Conservation (phyloP, 805 yeast species). For the Yamadazyma olivae region DNA sequence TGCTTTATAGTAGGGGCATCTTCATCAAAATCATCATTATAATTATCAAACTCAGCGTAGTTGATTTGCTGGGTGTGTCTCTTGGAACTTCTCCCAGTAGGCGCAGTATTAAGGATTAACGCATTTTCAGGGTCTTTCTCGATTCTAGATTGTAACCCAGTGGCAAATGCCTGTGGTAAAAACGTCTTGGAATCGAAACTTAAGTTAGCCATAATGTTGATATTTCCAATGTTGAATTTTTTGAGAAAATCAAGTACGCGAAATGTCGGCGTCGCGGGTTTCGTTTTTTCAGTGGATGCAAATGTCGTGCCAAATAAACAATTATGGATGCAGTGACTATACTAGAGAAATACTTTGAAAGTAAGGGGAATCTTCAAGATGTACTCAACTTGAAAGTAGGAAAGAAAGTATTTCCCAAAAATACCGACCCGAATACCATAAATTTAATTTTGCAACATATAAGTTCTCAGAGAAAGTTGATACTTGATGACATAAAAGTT, state of each 20-base stretch:
- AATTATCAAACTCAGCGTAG: slow-evolving; percentile 77
- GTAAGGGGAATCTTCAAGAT: slow-evolving; percentile 8
- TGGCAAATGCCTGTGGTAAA: slow-evolving; percentile 75
- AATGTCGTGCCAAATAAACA: no score
- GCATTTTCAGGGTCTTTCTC: slow-evolving; percentile 68
- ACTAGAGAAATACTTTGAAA: slow-evolving; percentile 9
- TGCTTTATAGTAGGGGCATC: slow-evolving; percentile 14
- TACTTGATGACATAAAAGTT: slow-evolving; percentile 6
- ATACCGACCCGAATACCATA: slow-evolving; percentile 7
- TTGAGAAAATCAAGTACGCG: not conserved
- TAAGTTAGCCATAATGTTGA: not conserved
- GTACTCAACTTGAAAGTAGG: slow-evolving; percentile 6
- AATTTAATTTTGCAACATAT: slow-evolving; percentile 5
- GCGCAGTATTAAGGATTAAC: slow-evolving; percentile 61
- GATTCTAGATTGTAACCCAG: slow-evolving; percentile 70
- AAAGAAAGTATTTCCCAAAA: slow-evolving; percentile 11
- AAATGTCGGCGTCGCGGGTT: not conserved
- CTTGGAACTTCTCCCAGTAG: slow-evolving; percentile 75
- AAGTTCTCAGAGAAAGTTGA: slow-evolving; percentile 4
- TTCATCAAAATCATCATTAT: slow-evolving; percentile 43
- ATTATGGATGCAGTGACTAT: slow-evolving; percentile 11
- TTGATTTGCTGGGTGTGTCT: slow-evolving; percentile 68
- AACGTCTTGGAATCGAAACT: slow-evolving; percentile 20
- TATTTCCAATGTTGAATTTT: not conserved
- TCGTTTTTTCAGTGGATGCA: no score